Evolutionary conservation across 2,329 filamentous ascomycete species (phyloP), one percentile per base, ranked within the genome.

Genomic region (Plenodomus biglobosus): DNA sequence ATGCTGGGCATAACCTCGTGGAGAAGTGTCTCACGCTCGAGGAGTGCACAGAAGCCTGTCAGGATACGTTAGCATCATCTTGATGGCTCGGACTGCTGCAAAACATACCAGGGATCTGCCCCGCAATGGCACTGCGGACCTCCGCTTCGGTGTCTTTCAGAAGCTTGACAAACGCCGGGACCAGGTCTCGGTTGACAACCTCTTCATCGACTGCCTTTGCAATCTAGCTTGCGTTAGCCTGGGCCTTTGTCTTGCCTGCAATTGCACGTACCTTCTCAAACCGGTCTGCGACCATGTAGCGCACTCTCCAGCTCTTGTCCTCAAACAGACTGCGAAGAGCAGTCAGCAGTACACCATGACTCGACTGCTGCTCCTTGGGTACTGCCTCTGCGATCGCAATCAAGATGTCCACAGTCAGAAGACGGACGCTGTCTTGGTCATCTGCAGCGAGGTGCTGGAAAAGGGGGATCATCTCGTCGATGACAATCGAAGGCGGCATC

Each of bases 271-370:
- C 90, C 87, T 97, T 96, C 75, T 99, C 94, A 69, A 96, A 99
- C 71, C 91, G 85, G 74, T 99, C 94, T 40, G 94, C 94, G 64
- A 99, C 94, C 94, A 99, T 99, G 75, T 97, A 99, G 71, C 94
- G 85, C 52, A 99, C 94, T 68, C 94, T 86, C 94, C 94, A 99
- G 78, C 94, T 97, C 84, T 97, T 99, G 74, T 99, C 94, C 68
- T 96, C 94, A 76, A 99, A 97, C 68, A 99, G 76, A 76, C 85
- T 95, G 65, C 94, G 87, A 67, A 99, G 78, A 38, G 92, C 91
- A 42, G 90, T 92, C 66, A 99, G 80, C 48, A 99, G 78, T 47
- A 97, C 90, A 44, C 92, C 94, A 68, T 97, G 92, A 75, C 92
- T 96, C 38, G 90, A 87, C 75, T 99, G 94, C 73, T 99, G 92